Conservation (phyloP, 345 rosid genomes). For the Arabidopsis thaliana region TAIR10.1 NC_003070.9:2837001-2837500, state of each 20-base stretch:
- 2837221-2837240: conserved; percentile 15
- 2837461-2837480: conserved; percentile 43
- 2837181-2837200: conserved; percentile 2
- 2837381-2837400: conserved; percentile 66
- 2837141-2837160: conserved; percentile 16
- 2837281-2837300: conserved; percentile 50
- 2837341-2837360: conserved; percentile 13
- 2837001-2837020: conserved; percentile 51
- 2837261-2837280: conserved; percentile 52
- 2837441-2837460: conserved; percentile 43
- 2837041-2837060: conserved; percentile 91
- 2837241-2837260: conserved; percentile 82
- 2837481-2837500: conserved; percentile 56
- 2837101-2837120: conserved; percentile 15
- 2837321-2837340: conserved; percentile 33
- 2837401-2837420: conserved; percentile 87
- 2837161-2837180: conserved; percentile 12
- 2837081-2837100: conserved; percentile 12
- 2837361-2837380: conserved; percentile 28
- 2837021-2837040: conserved; percentile 87
- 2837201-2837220: not conserved
- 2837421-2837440: conserved; percentile 78
- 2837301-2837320: conserved; percentile 39
- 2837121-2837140: conserved; percentile 12
- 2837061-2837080: conserved; percentile 64